These are phyloP conservation scores for Aspergillus brasiliensis DNA, from an alignment of 2,329 filamentous ascomycete genomes.

Conservation along the genomic window DNA sequence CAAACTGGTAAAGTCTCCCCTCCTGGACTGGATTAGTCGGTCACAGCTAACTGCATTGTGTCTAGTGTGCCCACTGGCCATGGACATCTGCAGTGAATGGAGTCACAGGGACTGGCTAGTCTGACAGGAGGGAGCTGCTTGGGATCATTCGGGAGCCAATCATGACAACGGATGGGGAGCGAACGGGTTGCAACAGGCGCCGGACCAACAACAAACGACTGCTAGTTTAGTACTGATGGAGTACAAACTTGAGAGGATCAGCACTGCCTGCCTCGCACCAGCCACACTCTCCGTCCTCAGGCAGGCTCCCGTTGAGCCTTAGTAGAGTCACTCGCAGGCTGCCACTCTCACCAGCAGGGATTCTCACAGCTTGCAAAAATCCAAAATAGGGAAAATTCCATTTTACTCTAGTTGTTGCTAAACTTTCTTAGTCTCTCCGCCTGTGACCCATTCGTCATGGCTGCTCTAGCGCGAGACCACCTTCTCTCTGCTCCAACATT, in stretches of 20 bases:
- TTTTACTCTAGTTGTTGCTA: background rate
- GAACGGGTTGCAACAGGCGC: slow-evolving; percentile 9
- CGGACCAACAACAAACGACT: slow-evolving; percentile 2
- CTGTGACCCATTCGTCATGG: slow-evolving; percentile 25
- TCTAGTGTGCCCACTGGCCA: background rate
- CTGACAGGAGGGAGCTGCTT: slow-evolving; percentile 8
- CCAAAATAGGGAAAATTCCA: too few species aligned
- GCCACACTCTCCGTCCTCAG: background rate
- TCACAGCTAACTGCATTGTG: background rate
- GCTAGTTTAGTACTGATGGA: too few species aligned
- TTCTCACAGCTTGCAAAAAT: background rate
- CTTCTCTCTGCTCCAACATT: background rate
- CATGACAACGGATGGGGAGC: background rate
- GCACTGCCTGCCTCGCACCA: slow-evolving; percentile 18
- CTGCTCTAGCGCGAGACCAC: slow-evolving; percentile 1
- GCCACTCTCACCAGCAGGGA: background rate
- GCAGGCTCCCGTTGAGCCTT: background rate
- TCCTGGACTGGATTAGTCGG: background rate
- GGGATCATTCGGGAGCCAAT: slow-evolving; percentile 10
- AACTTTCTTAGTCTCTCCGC: slow-evolving; percentile 2
- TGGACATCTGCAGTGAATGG: background rate
- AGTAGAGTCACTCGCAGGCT: slow-evolving; percentile 14
- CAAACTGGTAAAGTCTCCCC: slow-evolving; percentile 8
- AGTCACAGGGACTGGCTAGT: background rate
- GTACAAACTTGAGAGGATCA: background rate